These are phyloP conservation scores for Papiliotrema flavescens DNA, from an alignment of 1,284 basidiomycete genomes.

Conservation along the genomic window DNA sequence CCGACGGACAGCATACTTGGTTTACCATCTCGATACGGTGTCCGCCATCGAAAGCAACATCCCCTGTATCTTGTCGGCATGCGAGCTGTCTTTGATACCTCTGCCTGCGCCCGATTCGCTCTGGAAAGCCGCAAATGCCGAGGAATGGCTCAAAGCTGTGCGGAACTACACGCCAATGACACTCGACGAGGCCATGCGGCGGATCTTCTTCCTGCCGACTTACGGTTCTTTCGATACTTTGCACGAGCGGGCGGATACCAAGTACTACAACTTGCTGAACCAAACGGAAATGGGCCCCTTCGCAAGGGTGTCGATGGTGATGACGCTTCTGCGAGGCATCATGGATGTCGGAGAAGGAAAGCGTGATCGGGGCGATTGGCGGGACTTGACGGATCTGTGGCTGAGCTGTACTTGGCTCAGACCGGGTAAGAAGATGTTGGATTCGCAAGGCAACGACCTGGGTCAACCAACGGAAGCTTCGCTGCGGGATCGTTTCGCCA, in stretches of 20 bases:
- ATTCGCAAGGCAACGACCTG: slow-evolving; percentile 32
- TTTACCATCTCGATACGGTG: slow-evolving; percentile 51
- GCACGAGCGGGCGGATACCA: slow-evolving; percentile 33
- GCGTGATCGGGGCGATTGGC: slow-evolving; percentile 44
- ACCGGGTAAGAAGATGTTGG: slow-evolving; percentile 29
- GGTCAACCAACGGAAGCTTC: slow-evolving; percentile 30
- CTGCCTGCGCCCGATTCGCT: slow-evolving; percentile 49
- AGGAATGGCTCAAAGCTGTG: slow-evolving; percentile 44
- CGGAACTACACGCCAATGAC: slow-evolving; percentile 38
- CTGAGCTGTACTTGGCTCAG: slow-evolving; percentile 33
- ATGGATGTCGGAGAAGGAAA: slow-evolving; percentile 51
- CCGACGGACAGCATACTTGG: slow-evolving; percentile 48
- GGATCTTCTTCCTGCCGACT: slow-evolving; percentile 41
- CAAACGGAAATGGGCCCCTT: slow-evolving; percentile 48
- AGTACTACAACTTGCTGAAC: slow-evolving; percentile 37
- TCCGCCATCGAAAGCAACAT: slow-evolving; percentile 49
- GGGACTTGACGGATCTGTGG: slow-evolving; percentile 49
- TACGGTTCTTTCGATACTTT: slow-evolving; percentile 39
- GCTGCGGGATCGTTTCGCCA: slow-evolving; percentile 31
- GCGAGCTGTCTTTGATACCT: slow-evolving; percentile 45
- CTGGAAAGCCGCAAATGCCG: slow-evolving; percentile 48
- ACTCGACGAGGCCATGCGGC: slow-evolving; percentile 45
- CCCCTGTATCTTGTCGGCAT: slow-evolving; percentile 40
- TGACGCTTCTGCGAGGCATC: slow-evolving; percentile 48
- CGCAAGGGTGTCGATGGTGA: slow-evolving; percentile 46